Conservation (phyloP, 1,284 basidiomycete species). For the Sporisorium scitamineum region DNA sequence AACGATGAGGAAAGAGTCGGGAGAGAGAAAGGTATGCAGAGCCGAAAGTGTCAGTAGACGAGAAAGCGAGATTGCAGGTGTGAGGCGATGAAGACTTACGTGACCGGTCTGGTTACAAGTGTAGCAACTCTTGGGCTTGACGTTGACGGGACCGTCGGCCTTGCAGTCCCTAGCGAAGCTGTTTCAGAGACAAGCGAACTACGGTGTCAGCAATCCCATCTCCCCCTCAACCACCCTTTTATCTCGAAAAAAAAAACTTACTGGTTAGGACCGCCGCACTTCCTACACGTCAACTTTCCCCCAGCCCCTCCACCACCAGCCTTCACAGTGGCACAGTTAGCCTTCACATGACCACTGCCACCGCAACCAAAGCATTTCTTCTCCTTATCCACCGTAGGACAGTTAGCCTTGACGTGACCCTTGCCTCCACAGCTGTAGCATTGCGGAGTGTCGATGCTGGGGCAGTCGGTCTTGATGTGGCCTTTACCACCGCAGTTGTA, state of each 20-base stretch:
- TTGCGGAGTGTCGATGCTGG: slow-evolving; percentile 13
- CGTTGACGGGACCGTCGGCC: slow-evolving; percentile 13
- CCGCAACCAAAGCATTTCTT: slow-evolving; percentile 27
- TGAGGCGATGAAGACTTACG: slow-evolving; percentile 13
- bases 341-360: slow-evolving; percentile 17
- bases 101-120: slow-evolving; percentile 39
- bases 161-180: slow-evolving; percentile 41
- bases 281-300: slow-evolving; percentile 34
- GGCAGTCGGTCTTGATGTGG: slow-evolving; percentile 49
- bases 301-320: too few relatives aligned
- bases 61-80: not conserved
- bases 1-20: too few relatives aligned
- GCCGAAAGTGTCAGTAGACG: too few relatives aligned
- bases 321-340: slow-evolving; percentile 6
- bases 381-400: slow-evolving; percentile 10
- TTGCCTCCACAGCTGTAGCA: slow-evolving; percentile 32
- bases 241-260: too few relatives aligned
- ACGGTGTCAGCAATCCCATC: not conserved
- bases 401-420: slow-evolving; percentile 29
- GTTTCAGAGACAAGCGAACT: not conserved
- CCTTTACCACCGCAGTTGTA: slow-evolving; percentile 51
- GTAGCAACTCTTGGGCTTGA: slow-evolving; percentile 34
- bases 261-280: slow-evolving; percentile 42
- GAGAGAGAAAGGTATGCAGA: too few relatives aligned
- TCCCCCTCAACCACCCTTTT: not conserved